These are phyloP conservation scores for Chaetomium sp. DNA, from an alignment of 2,329 filamentous ascomycete genomes.

Conservation along the genomic window DNA sequence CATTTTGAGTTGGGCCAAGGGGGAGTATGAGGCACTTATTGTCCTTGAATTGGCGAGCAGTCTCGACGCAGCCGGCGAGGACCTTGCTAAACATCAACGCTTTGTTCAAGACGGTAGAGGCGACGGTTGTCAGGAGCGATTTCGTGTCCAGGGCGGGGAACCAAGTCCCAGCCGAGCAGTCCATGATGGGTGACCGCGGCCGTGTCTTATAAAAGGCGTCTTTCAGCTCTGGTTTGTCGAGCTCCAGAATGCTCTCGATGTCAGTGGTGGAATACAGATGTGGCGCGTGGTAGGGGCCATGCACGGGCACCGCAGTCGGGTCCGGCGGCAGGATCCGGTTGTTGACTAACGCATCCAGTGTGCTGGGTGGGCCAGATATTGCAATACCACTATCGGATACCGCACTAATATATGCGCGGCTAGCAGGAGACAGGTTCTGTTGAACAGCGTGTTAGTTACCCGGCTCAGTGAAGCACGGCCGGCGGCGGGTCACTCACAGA, in stretches of 20 bases:
- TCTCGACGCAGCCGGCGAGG: slow-evolving; percentile 50
- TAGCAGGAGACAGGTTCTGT: slow-evolving; percentile 48
- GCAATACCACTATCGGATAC: slow-evolving; percentile 52
- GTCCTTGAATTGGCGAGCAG: slow-evolving; percentile 46
- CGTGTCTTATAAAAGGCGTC: slow-evolving; percentile 46
- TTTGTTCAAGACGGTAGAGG: slow-evolving; percentile 54
- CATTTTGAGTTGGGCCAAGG: slow-evolving; percentile 54
- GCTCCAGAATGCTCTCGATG: slow-evolving; percentile 49
- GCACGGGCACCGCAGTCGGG: slow-evolving; percentile 54
- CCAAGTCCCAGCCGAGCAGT: slow-evolving; percentile 51
- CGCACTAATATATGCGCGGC: slow-evolving; percentile 57
- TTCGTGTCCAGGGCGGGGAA: slow-evolving; percentile 46
- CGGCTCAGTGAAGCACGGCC: too few relatives aligned
- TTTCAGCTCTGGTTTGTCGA: slow-evolving; percentile 45
- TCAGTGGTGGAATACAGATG: slow-evolving; percentile 53
- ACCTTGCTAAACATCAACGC: slow-evolving; percentile 52
- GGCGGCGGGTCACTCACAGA: slow-evolving; percentile 45
- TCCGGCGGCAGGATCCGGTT: slow-evolving; percentile 46
- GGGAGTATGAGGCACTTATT: slow-evolving; percentile 51
- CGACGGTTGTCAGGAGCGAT: slow-evolving; percentile 47
- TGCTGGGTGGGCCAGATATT: slow-evolving; percentile 57
- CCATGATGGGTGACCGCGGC: slow-evolving; percentile 54
- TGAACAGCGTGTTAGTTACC: not conserved
- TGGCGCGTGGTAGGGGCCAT: slow-evolving; percentile 59
- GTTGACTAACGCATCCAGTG: slow-evolving; percentile 48